A percentile compares a stretch with the other conserved stretches of the same genome.
Conservation (phyloP, 2,329 filamentous ascomycete species). For the Coniochaeta sp. region DNA sequence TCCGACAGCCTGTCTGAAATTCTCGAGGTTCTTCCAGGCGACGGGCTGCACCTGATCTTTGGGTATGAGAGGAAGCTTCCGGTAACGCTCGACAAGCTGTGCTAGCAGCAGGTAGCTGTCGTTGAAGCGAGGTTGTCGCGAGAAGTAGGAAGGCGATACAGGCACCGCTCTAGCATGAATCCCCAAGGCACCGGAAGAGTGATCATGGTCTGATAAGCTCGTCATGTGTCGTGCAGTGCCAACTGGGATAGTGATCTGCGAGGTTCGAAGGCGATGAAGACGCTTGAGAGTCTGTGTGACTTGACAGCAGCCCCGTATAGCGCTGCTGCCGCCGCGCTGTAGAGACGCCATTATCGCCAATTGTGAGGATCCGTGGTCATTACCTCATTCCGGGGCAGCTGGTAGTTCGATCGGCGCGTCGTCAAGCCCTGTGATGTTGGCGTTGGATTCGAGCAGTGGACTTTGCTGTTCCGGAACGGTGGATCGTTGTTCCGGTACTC, state of each 20-base stretch:
- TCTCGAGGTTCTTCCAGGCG: constrained; percentile 71
- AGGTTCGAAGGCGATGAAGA: constrained; percentile 13
- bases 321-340: constrained; percentile 11
- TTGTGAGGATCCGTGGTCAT: neutral
- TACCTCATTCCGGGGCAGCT: neutral
- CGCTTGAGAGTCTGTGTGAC: constrained; percentile 9
- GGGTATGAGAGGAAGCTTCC: constrained; percentile 62
- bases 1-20: constrained; percentile 65
- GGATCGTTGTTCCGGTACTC: neutral
- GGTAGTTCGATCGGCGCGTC: neutral
- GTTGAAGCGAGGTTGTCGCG: constrained; percentile 75
- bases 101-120: constrained; percentile 74
- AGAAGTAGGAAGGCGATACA: constrained; percentile 90
- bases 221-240: constrained; percentile 7
- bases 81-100: constrained; percentile 63
- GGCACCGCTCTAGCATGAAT: constrained; percentile 68
- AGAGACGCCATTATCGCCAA: constrained; percentile 16
- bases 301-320: constrained; percentile 12
- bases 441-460: neutral
- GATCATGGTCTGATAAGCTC: neutral
- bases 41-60: constrained; percentile 61
- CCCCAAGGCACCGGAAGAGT: neutral
- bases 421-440: neutral
- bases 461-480: neutral
- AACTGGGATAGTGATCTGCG: constrained; percentile 6